Evolutionary conservation across 2,329 filamentous ascomycete species (phyloP).

Genomic region (Dothiorella sarmentorum): DNA sequence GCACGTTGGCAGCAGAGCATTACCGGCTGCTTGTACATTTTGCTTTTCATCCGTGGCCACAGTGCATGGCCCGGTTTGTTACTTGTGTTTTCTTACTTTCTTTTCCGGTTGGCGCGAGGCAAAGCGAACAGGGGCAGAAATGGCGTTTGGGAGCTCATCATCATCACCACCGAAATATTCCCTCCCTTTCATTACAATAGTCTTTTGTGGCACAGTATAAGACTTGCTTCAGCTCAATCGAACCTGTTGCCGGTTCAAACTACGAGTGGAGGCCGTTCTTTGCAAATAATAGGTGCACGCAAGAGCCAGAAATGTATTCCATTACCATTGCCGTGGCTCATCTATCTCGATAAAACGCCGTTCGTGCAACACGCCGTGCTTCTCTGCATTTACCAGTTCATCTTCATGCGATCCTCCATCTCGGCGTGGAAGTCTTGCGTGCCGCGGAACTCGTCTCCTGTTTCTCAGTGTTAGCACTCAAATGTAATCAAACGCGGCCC

Average conservation of each 20-base stretch:
- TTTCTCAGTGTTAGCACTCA: background rate
- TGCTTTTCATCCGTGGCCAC: background rate
- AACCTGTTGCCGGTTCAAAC: background rate
- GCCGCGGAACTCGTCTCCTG: conserved; percentile 66
- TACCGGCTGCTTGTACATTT: conserved; percentile 5
- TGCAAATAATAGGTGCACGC: too few species aligned
- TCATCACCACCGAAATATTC: background rate
- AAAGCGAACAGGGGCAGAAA: conserved; percentile 14
- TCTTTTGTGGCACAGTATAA: background rate
- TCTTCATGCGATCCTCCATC: conserved; percentile 89
- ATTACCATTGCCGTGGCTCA: background rate
- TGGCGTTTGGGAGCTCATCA: conserved; percentile 12
- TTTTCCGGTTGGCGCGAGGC: conserved; percentile 5
- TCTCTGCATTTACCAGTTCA: conserved; percentile 52
- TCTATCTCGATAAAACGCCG: conserved; percentile 1
- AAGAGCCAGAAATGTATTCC: background rate
- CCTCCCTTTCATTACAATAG: background rate
- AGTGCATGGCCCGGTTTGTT: background rate
- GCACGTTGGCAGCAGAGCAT: background rate
- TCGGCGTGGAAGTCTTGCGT: conserved; percentile 79
- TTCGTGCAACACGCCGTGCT: background rate
- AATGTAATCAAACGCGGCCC: background rate
- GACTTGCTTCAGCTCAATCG: background rate
- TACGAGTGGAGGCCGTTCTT: too few species aligned
- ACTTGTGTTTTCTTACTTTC: background rate